Percentiles rank a stretch among this genome's conserved stretches.
Evolutionary conservation across 371 early-diverging fungal genomes (phyloP).

Genomic region (Haplosporangium sp.): DNA sequence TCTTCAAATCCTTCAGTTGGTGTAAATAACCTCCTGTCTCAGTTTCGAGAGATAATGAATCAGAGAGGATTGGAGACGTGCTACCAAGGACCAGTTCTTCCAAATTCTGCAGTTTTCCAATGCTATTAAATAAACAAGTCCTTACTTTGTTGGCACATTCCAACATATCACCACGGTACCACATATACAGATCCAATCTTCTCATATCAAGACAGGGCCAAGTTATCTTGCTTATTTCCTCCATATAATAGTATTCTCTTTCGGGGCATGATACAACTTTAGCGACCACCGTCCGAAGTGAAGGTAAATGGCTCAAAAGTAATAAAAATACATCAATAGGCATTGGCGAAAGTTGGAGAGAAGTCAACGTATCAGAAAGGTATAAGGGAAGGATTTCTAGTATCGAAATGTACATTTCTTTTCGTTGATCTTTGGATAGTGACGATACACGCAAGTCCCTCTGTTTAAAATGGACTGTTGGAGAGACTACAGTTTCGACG

Average conservation of each 20-base stretch:
- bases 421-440: not conserved
- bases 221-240: not conserved
- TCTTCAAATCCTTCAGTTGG: no score
- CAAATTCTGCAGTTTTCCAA: no score
- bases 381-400: not conserved
- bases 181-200: no score
- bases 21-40: no score
- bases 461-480: conserved; percentile 1
- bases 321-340: conserved; percentile 3
- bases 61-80: no score
- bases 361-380: conserved; percentile 4
- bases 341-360: not conserved
- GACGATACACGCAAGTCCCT: not conserved
- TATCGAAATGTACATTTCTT: not conserved
- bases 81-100: no score
- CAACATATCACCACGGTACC: no score
- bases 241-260: not conserved
- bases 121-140: no score
- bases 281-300: not conserved
- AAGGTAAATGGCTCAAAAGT: conserved; percentile 3
- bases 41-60: no score
- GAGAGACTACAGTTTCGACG: not conserved
- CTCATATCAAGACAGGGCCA: not conserved
- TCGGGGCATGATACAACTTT: not conserved
- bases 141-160: no score